Conservation (phyloP, 169 alveolate genomes). For the Plasmodium chabaudi region DNA sequence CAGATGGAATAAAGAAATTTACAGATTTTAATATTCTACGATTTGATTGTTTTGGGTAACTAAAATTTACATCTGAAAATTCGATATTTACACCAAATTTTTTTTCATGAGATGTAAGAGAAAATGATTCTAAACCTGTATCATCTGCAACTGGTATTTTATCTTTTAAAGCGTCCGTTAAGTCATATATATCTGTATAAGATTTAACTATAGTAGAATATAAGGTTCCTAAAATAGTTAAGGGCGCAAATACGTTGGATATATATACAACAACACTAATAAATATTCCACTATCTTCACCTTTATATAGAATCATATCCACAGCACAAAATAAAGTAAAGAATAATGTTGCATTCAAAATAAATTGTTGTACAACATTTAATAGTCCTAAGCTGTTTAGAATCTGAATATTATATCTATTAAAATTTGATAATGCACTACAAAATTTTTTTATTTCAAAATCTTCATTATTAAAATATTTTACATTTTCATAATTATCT, state of each 20-base stretch:
- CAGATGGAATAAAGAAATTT: constrained; percentile 65
- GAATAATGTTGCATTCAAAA: constrained; percentile 48
- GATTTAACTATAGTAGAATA: constrained; percentile 79
- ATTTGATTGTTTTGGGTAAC: constrained; percentile 31
- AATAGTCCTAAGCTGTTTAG: constrained; percentile 79
- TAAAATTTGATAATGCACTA: constrained; percentile 78
- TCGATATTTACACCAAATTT: constrained; percentile 72
- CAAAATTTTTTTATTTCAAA: constrained; percentile 80
- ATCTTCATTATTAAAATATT: constrained; percentile 83
- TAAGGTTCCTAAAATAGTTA: constrained; percentile 82
- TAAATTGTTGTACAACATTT: constrained; percentile 80
- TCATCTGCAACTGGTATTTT: constrained; percentile 46
- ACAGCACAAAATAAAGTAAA: constrained; percentile 45
- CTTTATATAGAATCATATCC: constrained; percentile 49
- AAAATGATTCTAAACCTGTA: constrained; percentile 13
- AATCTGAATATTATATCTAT: constrained; percentile 77
- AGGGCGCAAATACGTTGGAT: constrained; percentile 81
- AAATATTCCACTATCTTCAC: constrained; percentile 65
- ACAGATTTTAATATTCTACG: constrained; percentile 39
- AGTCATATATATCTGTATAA: constrained; percentile 51
- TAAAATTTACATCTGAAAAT: constrained; percentile 44
- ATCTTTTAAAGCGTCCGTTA: constrained; percentile 58
- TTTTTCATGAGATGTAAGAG: constrained; percentile 64
- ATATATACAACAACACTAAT: constrained; percentile 76
- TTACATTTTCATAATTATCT: constrained; percentile 85